Base-by-base conservation (phyloP, 2,329 filamentous ascomycete genomes). In the Aspergillus oerlinghausenensis region DNA sequence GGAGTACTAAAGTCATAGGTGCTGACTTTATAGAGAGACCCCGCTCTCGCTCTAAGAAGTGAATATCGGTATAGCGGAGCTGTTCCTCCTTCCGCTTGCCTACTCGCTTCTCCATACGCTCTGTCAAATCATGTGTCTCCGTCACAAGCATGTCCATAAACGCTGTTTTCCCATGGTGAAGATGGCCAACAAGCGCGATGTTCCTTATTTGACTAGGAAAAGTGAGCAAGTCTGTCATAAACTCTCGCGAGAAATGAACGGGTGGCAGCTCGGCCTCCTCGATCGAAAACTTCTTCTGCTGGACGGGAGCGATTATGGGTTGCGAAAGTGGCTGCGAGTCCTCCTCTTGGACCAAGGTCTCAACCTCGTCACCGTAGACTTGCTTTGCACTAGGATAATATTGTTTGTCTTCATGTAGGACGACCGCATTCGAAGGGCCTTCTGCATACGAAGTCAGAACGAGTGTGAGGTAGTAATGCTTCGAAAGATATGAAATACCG, bases 381-480 rank as follows among this genome's bases (percentile, higher is more conserved):
- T 99, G 94, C 70, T 93, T 88, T 55, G 94, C 94, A n/a, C 92
- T 96, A 29, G 94, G 94, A 72, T 99, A 99, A 76, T 99, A 99
- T 73, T 97, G 94, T 75, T 99, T 99, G 78, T 99, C 94, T 80
- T 99, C 94, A 77, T 99, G 94, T 49, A 99, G 84, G 56, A 99
- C 84, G n/a, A 99, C 92, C 52, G 94, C 93, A 74, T 97, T 99
- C 4, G 92, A 97, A 3, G 93, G 90, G 14, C 89, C 92, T 50
- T 92, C 88, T 73, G 91, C 85, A 54, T 84, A 63, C 60, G 55
- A 52, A 51, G 58, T 75, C 56, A 74, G 71, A 55, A 54, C 59
- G 25, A 26, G 50, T 32, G 10, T 38, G 10, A 32, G 43, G 38
- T n/a, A 19, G 48, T 32, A 51, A 17, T 2, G n/a, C 25, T 19